Base-by-base conservation (phyloP, 2,329 filamentous ascomycete species). In the Rutstroemia sp. region DNA sequence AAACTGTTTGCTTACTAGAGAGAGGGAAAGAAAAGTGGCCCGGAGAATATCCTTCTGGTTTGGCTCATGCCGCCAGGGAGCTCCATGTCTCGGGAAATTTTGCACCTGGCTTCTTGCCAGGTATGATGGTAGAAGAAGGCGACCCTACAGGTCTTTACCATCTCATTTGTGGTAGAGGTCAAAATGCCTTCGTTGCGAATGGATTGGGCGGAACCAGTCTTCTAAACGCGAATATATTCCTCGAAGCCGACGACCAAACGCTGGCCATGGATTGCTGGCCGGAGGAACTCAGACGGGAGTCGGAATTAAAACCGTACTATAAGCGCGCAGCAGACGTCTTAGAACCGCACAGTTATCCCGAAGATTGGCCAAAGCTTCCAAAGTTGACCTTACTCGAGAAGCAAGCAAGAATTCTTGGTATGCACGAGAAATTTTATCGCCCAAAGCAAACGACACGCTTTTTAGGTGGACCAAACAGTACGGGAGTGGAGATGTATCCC, bases 211-310 rank as follows among this genome's bases (percentile, higher is more conserved):
- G 83, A 9, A 84, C 82, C 2, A 85, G 81, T 66, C 67, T 87
- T 27, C 76, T 87, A 42, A 87, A 87, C 60, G 82, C 83, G 9
- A 87, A 87, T 63, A 79, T 87, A 2, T 88, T 84, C 62, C 70
- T 87, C 16, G 75, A 80, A 61, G 78, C 82, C 2, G 81, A 86
- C 55, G 67, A 77, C 14, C 72, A 73, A 4, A 80, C 80, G 0
- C 68, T 87, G 56, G 66, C 69, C 1, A 73, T 81, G 69, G 72
- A 75, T 2, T 70, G 74, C 8, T 88, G 84, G 84, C 84, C 84
- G 0, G 64, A 73, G 9, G 78, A 86, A 65, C 76, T 86, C 16
- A 69, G 78, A 38, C 61, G 77, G 1, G 70, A 70, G 1, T 65
- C 69, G 0, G 68, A 67, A 7, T 62, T 84, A 38, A 71, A 76